Evolutionary conservation across 192 early-diverging fungal species (phyloP).

Genomic region (Diversispora eburnea): DNA sequence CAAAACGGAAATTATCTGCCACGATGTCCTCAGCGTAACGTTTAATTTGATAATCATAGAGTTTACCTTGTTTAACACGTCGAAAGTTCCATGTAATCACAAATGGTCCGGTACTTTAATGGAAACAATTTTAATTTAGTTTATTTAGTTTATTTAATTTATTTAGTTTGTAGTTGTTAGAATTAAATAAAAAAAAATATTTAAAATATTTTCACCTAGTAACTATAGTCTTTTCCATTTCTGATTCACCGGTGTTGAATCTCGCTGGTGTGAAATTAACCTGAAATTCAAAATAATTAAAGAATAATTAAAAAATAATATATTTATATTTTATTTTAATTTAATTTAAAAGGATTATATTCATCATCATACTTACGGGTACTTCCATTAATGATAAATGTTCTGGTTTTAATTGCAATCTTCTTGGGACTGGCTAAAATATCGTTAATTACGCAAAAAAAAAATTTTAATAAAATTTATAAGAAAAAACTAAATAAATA

Average conservation of each 20-base stretch:
- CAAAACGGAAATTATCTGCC: constrained; percentile 88
- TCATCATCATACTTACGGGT: constrained; percentile 22
- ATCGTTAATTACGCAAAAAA: not conserved
- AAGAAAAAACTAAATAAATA: not conserved
- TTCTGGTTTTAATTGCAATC: constrained; percentile 80
- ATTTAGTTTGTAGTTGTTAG: not conserved
- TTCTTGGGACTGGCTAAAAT: constrained; percentile 52
- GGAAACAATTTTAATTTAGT: not conserved
- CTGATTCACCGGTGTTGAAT: constrained; percentile 75
- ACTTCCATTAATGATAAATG: constrained; percentile 79
- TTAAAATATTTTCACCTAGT: constrained; percentile 46
- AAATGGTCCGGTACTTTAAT: constrained; percentile 70
- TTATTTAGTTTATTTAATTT: not conserved
- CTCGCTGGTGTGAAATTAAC: constrained; percentile 81
- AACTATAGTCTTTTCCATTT: constrained; percentile 78
- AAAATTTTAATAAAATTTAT: not conserved
- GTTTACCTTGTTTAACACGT: constrained; percentile 70
- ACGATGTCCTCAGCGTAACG: constrained; percentile 79
- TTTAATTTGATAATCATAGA: constrained; percentile 85
- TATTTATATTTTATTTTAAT: not conserved
- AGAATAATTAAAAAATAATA: not conserved
- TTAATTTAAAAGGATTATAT: too few relatives aligned
- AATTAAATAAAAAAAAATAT: not conserved
- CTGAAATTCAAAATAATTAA: constrained; percentile 2
- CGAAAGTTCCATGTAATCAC: constrained; percentile 92